Evolutionary conservation across 306 rosid genomes (phyloP).

Genomic region (Cicer chorassanicum): DNA sequence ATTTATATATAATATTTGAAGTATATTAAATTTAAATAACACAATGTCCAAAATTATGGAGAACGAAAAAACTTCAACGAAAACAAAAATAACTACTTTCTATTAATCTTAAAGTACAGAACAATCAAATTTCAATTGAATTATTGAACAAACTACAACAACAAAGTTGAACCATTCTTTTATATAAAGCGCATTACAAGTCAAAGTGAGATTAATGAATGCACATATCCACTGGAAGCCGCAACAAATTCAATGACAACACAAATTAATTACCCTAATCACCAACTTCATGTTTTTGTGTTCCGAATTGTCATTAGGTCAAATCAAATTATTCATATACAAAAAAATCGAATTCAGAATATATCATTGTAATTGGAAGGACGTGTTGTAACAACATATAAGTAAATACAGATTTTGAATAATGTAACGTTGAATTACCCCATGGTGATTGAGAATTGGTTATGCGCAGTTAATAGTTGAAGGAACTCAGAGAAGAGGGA

Average conservation of each 20-base stretch:
- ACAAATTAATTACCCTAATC: not conserved
- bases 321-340: too few relatives aligned
- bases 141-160: not conserved
- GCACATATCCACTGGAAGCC: not conserved
- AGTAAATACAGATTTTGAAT: not conserved
- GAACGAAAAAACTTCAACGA: not conserved
- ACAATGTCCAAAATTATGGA: not conserved
- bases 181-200: not conserved
- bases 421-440: slow-evolving; percentile 51
- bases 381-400: not conserved
- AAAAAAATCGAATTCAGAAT: not conserved
- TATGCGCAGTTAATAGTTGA: not conserved
- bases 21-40: not conserved
- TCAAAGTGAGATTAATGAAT: not conserved
- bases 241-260: not conserved
- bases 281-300: not conserved
- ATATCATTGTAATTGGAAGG: not conserved
- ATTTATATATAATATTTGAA: not conserved
- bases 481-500: slow-evolving; percentile 2
- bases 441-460: slow-evolving; percentile 48
- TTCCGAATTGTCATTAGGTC: not conserved
- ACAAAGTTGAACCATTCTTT: not conserved
- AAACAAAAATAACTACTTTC: not conserved
- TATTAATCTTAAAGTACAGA: not conserved
- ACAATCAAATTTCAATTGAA: not conserved